A percentile compares a stretch with the other conserved stretches of the same genome.
Conservation (phyloP, 148 eudicot species). For the Nepenthes gracilis region DNA sequence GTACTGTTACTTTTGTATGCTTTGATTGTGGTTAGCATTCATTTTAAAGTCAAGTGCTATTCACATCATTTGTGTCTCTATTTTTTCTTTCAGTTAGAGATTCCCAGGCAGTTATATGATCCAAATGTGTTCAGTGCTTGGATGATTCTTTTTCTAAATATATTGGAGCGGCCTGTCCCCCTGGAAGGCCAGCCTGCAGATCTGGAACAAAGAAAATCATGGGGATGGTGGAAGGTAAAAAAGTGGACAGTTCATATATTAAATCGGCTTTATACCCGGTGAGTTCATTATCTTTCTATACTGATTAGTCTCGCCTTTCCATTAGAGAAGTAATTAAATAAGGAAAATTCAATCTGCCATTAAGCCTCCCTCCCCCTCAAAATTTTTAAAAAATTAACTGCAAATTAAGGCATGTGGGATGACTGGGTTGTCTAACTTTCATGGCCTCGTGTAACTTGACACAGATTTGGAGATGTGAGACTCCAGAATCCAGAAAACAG, state of each 20-base stretch:
- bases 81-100: constrained; percentile 60
- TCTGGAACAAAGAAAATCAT: constrained; percentile 79
- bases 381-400: no score
- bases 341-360: not conserved
- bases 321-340: not conserved
- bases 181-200: constrained; percentile 89
- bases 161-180: constrained; percentile 97
- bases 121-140: constrained; percentile 88
- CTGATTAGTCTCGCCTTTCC: not conserved
- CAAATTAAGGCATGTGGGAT: not conserved
- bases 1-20: no score
- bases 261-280: constrained; percentile 93
- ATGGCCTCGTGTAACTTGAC: not conserved
- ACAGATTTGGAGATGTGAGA: constrained; percentile 89
- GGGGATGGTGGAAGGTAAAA: constrained; percentile 99
- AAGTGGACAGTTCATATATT: constrained; percentile 99
- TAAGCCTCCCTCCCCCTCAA: no score
- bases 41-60: not conserved
- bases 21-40: no score
- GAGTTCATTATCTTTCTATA: constrained; percentile 5
- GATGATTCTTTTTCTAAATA: constrained; percentile 86
- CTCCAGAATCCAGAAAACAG: constrained; percentile 90
- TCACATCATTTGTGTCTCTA: not conserved
- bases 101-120: constrained; percentile 81
- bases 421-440: not conserved